Base-by-base conservation (phyloP, 768 basidiomycete genomes). In the Naganishia vaughanmartiniae region DNA sequence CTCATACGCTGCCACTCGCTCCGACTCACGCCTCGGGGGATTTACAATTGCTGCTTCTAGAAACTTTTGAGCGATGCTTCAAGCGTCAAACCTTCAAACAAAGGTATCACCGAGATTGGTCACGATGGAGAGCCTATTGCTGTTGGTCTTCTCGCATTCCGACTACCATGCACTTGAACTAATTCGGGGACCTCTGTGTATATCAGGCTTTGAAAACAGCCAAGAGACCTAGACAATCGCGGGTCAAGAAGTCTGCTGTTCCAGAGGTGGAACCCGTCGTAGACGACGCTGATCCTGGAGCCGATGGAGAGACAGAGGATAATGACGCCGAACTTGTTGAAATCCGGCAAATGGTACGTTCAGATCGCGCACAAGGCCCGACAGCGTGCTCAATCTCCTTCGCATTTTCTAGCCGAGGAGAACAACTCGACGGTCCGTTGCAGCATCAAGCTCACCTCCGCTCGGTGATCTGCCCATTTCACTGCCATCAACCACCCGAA, bases 61-160 rank as follows among this genome's bases (percentile, higher is more conserved):
- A 69, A 69, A 24, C 51, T 69, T 24, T 24, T 69, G 42, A 69
- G 56, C 55, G 56, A 69, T 45, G 53, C 51, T 34, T 45, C 55
- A 7, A 56, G 42, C 21, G 57, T 72, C 17, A 51, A 69, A 26
- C 58, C 71, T 4, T 69, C 67, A 24, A 31, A 28, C n/a, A 60
- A 54, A 42, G 71, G 71, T 12, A 72, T 72, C 33, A 65, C 26
- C 11, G 67, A 72, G 42, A 58, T 72, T 26, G 71, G 55, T 10
- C 42, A 68, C 24, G 67, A 72, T 60, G 71, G 71, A 26, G 56
- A 63, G 26, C 57, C 57, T 19, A 58, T 63, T 45, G 34, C 60
- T 30, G 60, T 63, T 11, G 46, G 60, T 63, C 15, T 11, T 21
- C 24, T n/a, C 7, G 42, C 46, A 30, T 26, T 3, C 10, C 21